Base-by-base conservation (phyloP, 2,329 filamentous ascomycete genomes). In the Talaromyces atroroseus region DNA sequence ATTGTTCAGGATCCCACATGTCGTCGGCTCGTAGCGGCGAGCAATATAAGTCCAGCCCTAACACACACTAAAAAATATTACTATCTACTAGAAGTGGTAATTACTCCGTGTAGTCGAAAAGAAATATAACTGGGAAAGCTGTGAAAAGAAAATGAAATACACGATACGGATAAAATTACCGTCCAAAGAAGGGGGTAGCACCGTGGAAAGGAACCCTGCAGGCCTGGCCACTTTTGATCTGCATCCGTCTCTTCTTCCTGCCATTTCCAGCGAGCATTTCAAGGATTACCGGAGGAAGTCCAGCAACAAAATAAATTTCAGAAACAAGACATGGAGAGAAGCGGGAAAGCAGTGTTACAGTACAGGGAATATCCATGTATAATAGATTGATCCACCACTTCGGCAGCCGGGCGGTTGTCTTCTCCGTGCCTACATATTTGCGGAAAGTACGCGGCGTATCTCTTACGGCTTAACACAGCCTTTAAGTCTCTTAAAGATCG, bases 11-110 rank as follows among this genome's bases (percentile, higher is more conserved):
- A 53, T 47, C 42, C 18, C 18, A 29, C 40, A 44, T 3, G 40
- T 44, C 10, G 40, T 40, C 36, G 36, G 38, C 18, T 16, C 2
- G 26, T 49, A 54, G 45, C 34, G 52, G 40, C 32, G 29, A 12
- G 18, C 44, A 18, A 54, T 42, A 32, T 23, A 44, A 40, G 18
- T 21, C 40, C 23, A 44, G 40, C 40, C 18, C 18, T 20, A 38
- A 38, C 29, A 49, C 48, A 54, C 44, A 42, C 23, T 54, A 54
- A 51, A 21, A 32, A n/a, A n/a, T 2, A 54, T 23, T 44, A 8
- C 18, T 12, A 21, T 44, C 23, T 49, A 32, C 52, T 34, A 23
- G 52, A 42, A 54, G 23, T 49, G 34, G 52, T 44, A 49, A 54
- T 54, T 34, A 10, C 32, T 54, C 52, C 52, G 52, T 26, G 40